Base-by-base conservation (phyloP, 2,329 filamentous ascomycete genomes). In the Aspergillus thermomutatus region DNA sequence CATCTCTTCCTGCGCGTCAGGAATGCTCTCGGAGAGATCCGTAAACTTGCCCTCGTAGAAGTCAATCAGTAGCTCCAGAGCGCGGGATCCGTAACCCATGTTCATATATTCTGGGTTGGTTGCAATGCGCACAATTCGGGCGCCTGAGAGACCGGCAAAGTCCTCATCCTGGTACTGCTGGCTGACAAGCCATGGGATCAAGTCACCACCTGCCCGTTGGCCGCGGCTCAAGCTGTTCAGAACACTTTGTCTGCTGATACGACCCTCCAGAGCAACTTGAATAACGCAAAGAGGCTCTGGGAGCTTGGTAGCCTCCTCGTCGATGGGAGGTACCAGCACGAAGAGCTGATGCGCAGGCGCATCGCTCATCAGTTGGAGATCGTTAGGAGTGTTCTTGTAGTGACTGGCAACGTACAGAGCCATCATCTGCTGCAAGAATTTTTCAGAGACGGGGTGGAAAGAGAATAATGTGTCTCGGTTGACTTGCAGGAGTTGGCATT, bases 101-200 rank as follows among this genome's bases (percentile, higher is more conserved):
- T 83, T 85, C 52, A 89, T 82, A 66, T 96, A 97, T 64, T 97
- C 92, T 0, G 95, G 94, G 71, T 97, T 96, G 0, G 94, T 97
- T 21, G 95, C 94, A 67, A 99, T 97, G 50, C 94, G 87, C 17
- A 99, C 93, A 49, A 99, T 80, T 59, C 94, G 86, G 34, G 93
- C 94, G 55, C 94, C 95, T 14, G 93, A 97, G 0, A 99, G 82
- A 43, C 90, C 88, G 11, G 93, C 94, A 71, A 99, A 99, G 63
- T 97, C 92, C 63, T 96, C 91, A 67, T 99, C 94, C 70, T 97
- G 94, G 79, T 96, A 99, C 72, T 99, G 94, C 72, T 97, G 92
- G 72, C 91, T 96, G 60, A 99, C 90, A 31, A 97, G 83, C 94
- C 94, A 99, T 0, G 94, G 94, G 56, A 99, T 99, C 53, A 99